phyloP scores from a whole-genome alignment of 1,284 basidiomycete species.

The Mycena sp. region DNA sequence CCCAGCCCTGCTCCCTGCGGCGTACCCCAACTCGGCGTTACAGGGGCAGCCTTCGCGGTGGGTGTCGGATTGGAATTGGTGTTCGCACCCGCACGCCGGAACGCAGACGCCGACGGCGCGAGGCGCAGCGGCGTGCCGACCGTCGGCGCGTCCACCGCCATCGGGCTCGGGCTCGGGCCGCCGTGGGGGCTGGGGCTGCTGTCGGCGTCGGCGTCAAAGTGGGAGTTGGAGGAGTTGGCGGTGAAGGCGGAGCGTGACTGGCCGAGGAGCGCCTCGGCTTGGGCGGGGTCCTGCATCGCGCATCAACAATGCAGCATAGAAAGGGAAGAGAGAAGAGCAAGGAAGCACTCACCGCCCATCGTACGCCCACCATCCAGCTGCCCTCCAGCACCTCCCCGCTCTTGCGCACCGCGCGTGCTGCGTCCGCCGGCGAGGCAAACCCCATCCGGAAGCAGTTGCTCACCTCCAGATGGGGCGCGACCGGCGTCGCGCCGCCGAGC shows the following conservation, averaged over 20 bases:
- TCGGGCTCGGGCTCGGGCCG: conserved; percentile 45
- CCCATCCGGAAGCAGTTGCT: conserved; percentile 79
- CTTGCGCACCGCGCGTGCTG: conserved; percentile 77
- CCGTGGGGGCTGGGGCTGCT: neutral
- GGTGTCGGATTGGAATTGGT: conserved; percentile 11
- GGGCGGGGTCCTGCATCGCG: conserved; percentile 60
- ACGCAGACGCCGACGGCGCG: conserved; percentile 74
- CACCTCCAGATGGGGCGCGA: conserved; percentile 69
- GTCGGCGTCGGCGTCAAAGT: too few relatives aligned
- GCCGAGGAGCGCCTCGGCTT: conserved; percentile 63
- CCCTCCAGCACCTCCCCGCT: conserved; percentile 81
- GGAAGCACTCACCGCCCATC: conserved; percentile 75
- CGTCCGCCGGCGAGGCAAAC: conserved; percentile 73
- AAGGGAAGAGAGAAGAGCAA: neutral
- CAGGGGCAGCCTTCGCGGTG: conserved; percentile 27
- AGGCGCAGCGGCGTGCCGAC: conserved; percentile 74
- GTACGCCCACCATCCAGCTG: conserved; percentile 83
- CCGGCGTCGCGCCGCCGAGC: conserved; percentile 70
- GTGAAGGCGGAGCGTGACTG: conserved; percentile 36
- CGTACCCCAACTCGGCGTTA: conserved; percentile 14
- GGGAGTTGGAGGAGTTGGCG: too few relatives aligned
- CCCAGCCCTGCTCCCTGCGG: too few relatives aligned
- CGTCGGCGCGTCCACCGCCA: conserved; percentile 56
- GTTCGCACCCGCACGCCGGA: conserved; percentile 55
- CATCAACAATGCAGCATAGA: conserved; percentile 14